Evolutionary conservation across 2,329 filamentous ascomycete genomes (phyloP), one percentile per base, ranked within the genome.

Genomic region (Ophiosphaerella herpotricha): DNA sequence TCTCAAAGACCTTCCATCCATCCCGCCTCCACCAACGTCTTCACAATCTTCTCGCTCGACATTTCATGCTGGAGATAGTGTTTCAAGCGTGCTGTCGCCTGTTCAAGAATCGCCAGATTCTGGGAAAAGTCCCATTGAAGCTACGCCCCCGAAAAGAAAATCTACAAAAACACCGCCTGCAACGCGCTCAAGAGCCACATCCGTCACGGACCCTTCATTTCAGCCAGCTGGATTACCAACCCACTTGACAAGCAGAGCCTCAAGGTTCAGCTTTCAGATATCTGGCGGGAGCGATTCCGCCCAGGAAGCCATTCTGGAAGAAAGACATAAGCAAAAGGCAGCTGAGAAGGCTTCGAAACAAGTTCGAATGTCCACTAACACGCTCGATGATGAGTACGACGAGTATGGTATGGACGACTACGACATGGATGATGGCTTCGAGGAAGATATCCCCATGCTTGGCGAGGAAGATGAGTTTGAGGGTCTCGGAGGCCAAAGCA

Each of bases 221-320:
- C 60, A 66, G 26, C 66, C 71, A 14, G 68, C 68, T 16, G 71
- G 72, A 11, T 50, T 75, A 9, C 77, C 76, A 4, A 71, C 75
- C 39, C 77, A 79, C 55, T 67, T 77, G 39, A 74, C 71, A 3
- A 91, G 88, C 67, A 89, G 86, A 9, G 89, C 89, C 0, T 91
- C 88, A 0, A 80, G 89, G 12, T 92, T 93, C 66, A 92, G 89
- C 62, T 93, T 93, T 63, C 89, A 92, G 63, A 89, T 91, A 79
- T 82, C 86, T 13, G 87, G 86, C 23, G 86, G 86, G 5, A 84
- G 84, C 5, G 87, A 87, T 12, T 85, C 83, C 4, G 76, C 78
- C 0, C 83, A 87, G 62, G 85, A 87, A 70, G 87, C 85, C 69
- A 69, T 88, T 33, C 75, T 91, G 35, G 90, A 91, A 68, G 89